Evolutionary conservation across 2,329 filamentous ascomycete genomes (phyloP).

Genomic region (Triangularia verruculosa): DNA sequence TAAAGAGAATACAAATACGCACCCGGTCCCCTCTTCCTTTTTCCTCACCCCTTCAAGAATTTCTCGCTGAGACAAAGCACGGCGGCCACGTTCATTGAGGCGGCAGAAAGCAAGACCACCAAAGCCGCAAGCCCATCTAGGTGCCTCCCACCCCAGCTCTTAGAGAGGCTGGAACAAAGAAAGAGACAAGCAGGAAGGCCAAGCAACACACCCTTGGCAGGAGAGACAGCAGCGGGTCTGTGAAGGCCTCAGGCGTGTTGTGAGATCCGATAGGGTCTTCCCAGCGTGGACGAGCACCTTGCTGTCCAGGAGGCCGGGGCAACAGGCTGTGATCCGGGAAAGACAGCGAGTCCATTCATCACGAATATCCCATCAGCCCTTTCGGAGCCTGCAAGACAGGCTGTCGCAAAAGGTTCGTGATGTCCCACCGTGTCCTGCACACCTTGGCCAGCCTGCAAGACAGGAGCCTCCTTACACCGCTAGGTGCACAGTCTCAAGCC

Average conservation of each 20-base stretch:
- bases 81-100: slow-evolving; percentile 23
- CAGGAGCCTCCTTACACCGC: slow-evolving; percentile 21
- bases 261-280: slow-evolving; percentile 7
- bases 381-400: slow-evolving; percentile 10
- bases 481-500: slow-evolving; percentile 19
- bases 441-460: slow-evolving; percentile 12
- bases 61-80: slow-evolving; percentile 27
- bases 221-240: slow-evolving; percentile 16
- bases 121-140: slow-evolving; percentile 16
- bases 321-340: slow-evolving; percentile 11
- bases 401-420: slow-evolving; percentile 20
- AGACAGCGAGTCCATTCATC: slow-evolving; percentile 8
- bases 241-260: slow-evolving; percentile 10
- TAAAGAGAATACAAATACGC: slow-evolving; percentile 31
- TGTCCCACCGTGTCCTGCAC: slow-evolving; percentile 18
- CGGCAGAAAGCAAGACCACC: slow-evolving; percentile 22
- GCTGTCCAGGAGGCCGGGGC: slow-evolving; percentile 7
- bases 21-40: slow-evolving; percentile 20
- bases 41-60: slow-evolving; percentile 19
- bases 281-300: slow-evolving; percentile 11
- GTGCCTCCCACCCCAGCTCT: slow-evolving; percentile 11
- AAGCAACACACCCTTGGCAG: slow-evolving; percentile 14
- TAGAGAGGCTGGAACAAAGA: slow-evolving; percentile 14
- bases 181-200: slow-evolving; percentile 17
- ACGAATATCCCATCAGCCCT: slow-evolving; percentile 11